A percentile compares a stretch with the other conserved stretches of the same genome.
phyloP scores from a whole-genome alignment of 805 yeast genomes.

The Monosporozyma yasuniensis region DNA sequence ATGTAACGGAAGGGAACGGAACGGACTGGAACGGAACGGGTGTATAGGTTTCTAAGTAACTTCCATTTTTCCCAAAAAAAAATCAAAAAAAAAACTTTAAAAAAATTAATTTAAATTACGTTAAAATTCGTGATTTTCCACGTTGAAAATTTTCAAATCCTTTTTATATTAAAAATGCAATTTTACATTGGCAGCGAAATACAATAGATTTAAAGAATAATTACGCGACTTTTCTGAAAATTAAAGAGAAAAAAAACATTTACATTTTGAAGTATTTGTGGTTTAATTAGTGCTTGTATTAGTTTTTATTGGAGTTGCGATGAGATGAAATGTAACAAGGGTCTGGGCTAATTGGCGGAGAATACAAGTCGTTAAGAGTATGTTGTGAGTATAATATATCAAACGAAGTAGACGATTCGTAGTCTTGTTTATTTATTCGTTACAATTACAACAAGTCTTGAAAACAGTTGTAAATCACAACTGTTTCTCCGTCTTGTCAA shows the following conservation, averaged over 20 bases:
- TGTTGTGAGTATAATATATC: too few relatives aligned
- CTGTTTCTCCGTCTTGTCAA: too few relatives aligned
- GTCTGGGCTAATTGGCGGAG: not conserved
- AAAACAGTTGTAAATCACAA: too few relatives aligned
- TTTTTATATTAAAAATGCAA: not conserved
- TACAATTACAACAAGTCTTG: too few relatives aligned
- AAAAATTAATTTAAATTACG: not conserved
- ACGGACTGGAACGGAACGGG: too few relatives aligned
- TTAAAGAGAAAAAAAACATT: not conserved
- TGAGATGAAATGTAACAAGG: not conserved
- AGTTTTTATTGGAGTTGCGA: too few relatives aligned
- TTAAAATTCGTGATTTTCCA: constrained; percentile 1
- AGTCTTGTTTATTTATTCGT: too few relatives aligned
- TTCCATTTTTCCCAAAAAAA: too few relatives aligned
- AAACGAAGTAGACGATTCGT: too few relatives aligned
- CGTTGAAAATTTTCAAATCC: constrained; percentile 1
- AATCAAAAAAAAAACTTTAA: not conserved
- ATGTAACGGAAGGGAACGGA: too few relatives aligned
- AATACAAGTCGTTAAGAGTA: too few relatives aligned
- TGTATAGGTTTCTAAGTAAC: not conserved
- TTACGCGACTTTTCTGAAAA: constrained; percentile 1
- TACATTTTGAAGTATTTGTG: not conserved
- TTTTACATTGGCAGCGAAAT: not conserved
- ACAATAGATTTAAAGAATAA: not conserved
- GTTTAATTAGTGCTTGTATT: too few relatives aligned